phyloP scores from a whole-genome alignment of 768 basidiomycete genomes.

The Tubosaeta sp. region DNA sequence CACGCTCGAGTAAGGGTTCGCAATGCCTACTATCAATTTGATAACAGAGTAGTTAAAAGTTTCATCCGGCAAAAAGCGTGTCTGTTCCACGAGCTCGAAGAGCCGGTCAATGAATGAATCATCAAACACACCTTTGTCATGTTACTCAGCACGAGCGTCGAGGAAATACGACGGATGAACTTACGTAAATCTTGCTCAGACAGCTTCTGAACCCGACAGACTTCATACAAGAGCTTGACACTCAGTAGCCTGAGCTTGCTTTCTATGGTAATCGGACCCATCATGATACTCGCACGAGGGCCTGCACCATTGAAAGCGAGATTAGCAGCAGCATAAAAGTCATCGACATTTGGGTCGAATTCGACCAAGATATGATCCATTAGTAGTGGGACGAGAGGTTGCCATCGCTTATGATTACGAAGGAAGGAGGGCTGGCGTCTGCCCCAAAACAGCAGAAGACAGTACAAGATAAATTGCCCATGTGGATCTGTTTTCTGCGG shows the following conservation, averaged over 20 bases:
- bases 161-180: slow-evolving; percentile 25
- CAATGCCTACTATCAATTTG: slow-evolving; percentile 73
- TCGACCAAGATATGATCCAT: slow-evolving; percentile 85
- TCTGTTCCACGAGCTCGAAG: slow-evolving; percentile 92
- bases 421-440: slow-evolving; percentile 65
- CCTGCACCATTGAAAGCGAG: slow-evolving; percentile 26
- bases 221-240: slow-evolving; percentile 81
- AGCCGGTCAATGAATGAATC: slow-evolving; percentile 84
- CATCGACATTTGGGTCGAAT: slow-evolving; percentile 71
- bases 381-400: slow-evolving; percentile 70
- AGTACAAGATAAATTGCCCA: slow-evolving; percentile 72
- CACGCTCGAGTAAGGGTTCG: neutral
- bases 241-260: slow-evolving; percentile 71
- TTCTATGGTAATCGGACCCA: slow-evolving; percentile 67
- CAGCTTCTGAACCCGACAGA: slow-evolving; percentile 87
- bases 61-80: slow-evolving; percentile 83
- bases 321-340: slow-evolving; percentile 44
- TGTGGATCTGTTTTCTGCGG: slow-evolving; percentile 82
- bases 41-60: slow-evolving; percentile 94
- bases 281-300: slow-evolving; percentile 38
- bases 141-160: slow-evolving; percentile 5
- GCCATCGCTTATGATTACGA: slow-evolving; percentile 80
- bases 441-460: slow-evolving; percentile 73
- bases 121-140: slow-evolving; percentile 62
- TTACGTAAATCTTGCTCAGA: slow-evolving; percentile 73